Evolutionary conservation across 805 yeast genomes (phyloP), one percentile per base, ranked within the genome.

Genomic region (Yamadazyma endophytica): DNA sequence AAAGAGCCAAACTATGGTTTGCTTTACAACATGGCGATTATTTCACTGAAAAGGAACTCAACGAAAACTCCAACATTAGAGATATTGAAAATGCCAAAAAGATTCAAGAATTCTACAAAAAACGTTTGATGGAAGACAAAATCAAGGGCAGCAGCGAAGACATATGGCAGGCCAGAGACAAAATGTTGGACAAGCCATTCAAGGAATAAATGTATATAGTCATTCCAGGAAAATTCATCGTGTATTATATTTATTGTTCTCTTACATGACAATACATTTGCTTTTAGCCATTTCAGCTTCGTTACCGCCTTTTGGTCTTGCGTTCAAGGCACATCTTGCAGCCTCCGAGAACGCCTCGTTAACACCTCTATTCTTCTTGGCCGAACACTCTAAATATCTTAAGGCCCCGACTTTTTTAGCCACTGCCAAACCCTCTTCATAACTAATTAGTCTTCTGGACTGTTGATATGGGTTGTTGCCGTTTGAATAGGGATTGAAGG

Each of bases 321-420:
- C 95, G 40, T 84, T 81, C 45, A 90, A 70, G 2, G 97, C 97
- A 51, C 95, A 89, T 56, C 98, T 79, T 6, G 97, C 96, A 26
- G 97, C 98, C 62, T 92, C 98, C 0, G 97, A 88, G 56, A 92
- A 92, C 7, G 97, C 97, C 64, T 92, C 98, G 52, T 94, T 92
- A n/a, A 92, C 98, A 44, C 98, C 98, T 52, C 95, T 77, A 59
- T 89, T 90, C 56, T 82, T 80, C 68, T 89, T 92, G 5, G 98
- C 97, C 17, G 96, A 85, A 63, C 98, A 92, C 60, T 92, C 98
- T 52, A 92, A 70, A 57, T 92, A 92, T 50, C 97, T 76, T 48
- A 89, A 68, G 1, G 98, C 97, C 15, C 97, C 97, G 26, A 92
- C 84, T 53, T 77, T 77, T 52, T 88, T 88, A 22, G 98, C 98